Evolutionary conservation across 2,329 filamentous ascomycete genomes (phyloP), one percentile per base, ranked within the genome.

Genomic region (Diaporthe humulicola): DNA sequence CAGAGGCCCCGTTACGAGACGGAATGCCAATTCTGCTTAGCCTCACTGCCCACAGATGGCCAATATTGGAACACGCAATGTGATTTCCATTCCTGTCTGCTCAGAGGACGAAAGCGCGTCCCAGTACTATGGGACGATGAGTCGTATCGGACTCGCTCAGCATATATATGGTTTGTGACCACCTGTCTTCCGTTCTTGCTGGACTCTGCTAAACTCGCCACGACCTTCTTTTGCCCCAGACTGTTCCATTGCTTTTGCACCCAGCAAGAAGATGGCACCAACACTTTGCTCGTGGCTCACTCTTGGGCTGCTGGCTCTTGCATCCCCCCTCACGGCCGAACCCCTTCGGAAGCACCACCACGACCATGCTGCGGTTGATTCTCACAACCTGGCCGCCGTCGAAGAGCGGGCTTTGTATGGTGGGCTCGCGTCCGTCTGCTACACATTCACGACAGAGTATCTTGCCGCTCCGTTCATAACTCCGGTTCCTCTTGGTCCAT

Each of bases 271-370:
- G 25, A 72, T 64, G 57, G 57, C 70, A 28, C 25, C 57, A 64
- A 64, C 45, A 60, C 36, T 64, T 17, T 48, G 70, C 70, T 56
- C 70, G 57, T 64, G 45, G 57, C 70, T 72, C 57, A 42, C 45
- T n/a, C 57, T 72, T 40, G 70, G 70, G 45, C 57, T 72, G 57
- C 70, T 72, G 56, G 70, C 70, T 42, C 57, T 72, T 50, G 14
- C 45, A 12, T 64, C 57, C 22, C 70, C 70, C 19, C 30, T 58
- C 28, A 25, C 22, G 36, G 70, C 70, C 2, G 56, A 72, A 28
- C 33, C 57, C 4, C 4, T 72, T 38, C 45, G n/a, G 48, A 12
- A 15, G 14, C n/a, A 61, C 33, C n/a, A 61, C 33, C 8, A 19
- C 22, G 70, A 10, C 14, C 30, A 38, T n/a, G 69, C 42, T 36